Percentiles rank a stretch among this genome's conserved stretches.
These are phyloP conservation scores for Saccharomyces paradoxus DNA, from an alignment of 805 yeast species.

Conservation along the genomic window DNA sequence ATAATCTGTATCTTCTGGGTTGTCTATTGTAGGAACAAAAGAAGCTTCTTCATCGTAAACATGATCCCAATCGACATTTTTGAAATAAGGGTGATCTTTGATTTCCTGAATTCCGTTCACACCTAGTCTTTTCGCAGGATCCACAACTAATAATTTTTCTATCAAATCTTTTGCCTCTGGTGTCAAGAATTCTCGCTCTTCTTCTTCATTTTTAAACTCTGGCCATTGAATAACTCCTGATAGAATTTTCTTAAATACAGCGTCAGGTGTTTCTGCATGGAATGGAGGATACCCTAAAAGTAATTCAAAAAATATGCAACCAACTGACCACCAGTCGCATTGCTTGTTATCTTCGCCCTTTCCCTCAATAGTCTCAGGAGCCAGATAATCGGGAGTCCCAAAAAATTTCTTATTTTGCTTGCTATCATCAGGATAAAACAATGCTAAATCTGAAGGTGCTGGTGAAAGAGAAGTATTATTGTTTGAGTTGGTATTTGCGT, in stretches of 20 bases:
- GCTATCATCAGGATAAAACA: slow-evolving; percentile 64
- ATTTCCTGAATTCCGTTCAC: slow-evolving; percentile 73
- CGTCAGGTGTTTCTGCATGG: slow-evolving; percentile 69
- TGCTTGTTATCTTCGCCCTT: slow-evolving; percentile 63
- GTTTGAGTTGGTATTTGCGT: background rate
- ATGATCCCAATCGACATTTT: slow-evolving; percentile 62
- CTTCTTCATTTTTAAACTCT: slow-evolving; percentile 39
- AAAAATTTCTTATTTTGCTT: slow-evolving; percentile 59
- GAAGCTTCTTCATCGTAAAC: slow-evolving; percentile 67
- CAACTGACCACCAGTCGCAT: slow-evolving; percentile 88
- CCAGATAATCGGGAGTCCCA: slow-evolving; percentile 96
- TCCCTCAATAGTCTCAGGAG: slow-evolving; percentile 92
- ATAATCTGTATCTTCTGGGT: slow-evolving; percentile 85
- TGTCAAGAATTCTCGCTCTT: slow-evolving; percentile 48
- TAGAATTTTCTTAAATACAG: slow-evolving; percentile 75
- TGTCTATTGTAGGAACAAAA: slow-evolving; percentile 69
- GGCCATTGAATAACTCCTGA: slow-evolving; percentile 82
- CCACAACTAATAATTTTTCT: slow-evolving; percentile 47
- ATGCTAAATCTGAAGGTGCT: slow-evolving; percentile 41
- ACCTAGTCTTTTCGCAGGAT: slow-evolving; percentile 68
- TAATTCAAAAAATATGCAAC: slow-evolving; percentile 90
- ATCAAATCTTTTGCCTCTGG: slow-evolving; percentile 72
- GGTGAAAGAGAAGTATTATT: slow-evolving; percentile 3
- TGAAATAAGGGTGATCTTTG: slow-evolving; percentile 68
- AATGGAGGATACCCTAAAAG: slow-evolving; percentile 92